Evolutionary conservation across 495 filamentous ascomycete species (phyloP), one percentile per base, ranked within the genome.

Genomic region (Rostrohypoxylon terebratum): DNA sequence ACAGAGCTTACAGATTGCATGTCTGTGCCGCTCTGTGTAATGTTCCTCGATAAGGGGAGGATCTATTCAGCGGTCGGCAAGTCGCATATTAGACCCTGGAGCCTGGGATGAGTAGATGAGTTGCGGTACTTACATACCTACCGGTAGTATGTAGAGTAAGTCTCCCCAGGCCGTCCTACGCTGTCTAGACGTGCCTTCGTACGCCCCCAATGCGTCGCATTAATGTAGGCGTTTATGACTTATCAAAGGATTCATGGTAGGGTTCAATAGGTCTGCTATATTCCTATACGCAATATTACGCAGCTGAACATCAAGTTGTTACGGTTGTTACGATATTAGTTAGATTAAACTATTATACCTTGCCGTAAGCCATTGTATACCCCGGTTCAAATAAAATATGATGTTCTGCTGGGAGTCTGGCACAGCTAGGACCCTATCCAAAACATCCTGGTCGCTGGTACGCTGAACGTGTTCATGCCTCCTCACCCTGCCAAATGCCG

Each of bases 381-480:
- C 14, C 11, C 38, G 14, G 36, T 21, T 1, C 10, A 36, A 31
- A 36, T 31, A 6, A n/a, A 7, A 31, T 57, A 40, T 54, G 47
- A 38, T 66, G 48, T 67, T 59, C 59, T 63, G 42, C 57, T n/a
- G n/a, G n/a, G n/a, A n/a, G n/a, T n/a, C n/a, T n/a, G n/a, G n/a
- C n/a, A n/a, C n/a, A n/a, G n/a, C n/a, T 28, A 50, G 40, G 63
- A 40, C 34, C 13, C 42, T 61, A 63, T 28, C 70, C 65, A 59
- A 36, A 68, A 40, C 13, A 18, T 42, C 53, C n/a, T 31, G 21
- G 28, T 14, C 23, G 33, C 55, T 63, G 66, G 61, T 68, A 66
- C 59, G 38, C 60, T 61, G 48, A 60, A 68, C 60, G 61, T 73
- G 71, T 73, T 62, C 18, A 61, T 63, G 45, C 62, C 51, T 50